A percentile compares a stretch with the other conserved stretches of the same genome.
These are phyloP conservation scores for Schizosaccharomyces lindneri DNA, from an alignment of 805 yeast genomes.

Conservation along the genomic window DNA sequence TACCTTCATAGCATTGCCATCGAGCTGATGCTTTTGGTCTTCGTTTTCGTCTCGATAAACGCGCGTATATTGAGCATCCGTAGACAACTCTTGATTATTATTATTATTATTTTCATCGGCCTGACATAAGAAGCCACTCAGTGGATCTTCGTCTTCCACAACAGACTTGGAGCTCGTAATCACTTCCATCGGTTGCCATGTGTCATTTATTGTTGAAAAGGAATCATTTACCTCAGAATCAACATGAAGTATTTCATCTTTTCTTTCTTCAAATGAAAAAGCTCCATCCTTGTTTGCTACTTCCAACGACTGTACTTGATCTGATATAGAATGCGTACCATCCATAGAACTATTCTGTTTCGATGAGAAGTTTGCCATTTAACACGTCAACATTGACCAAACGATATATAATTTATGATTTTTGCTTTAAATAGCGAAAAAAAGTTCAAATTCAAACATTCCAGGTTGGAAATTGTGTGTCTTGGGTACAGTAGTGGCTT, in stretches of 20 bases:
- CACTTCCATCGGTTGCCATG: background rate
- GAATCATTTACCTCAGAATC: background rate
- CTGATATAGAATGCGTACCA: background rate
- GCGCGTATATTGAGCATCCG: background rate
- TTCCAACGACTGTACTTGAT: background rate
- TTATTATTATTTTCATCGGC: no score
- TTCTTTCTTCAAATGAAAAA: background rate
- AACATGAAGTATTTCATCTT: background rate
- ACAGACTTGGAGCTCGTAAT: background rate
- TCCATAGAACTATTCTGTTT: background rate
- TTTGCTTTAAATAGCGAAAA: background rate
- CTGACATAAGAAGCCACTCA: no score
- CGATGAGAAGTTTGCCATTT: background rate
- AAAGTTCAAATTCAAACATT: background rate
- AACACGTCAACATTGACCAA: background rate
- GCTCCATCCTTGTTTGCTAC: no score
- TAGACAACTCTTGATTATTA: slow-evolving; percentile 13
- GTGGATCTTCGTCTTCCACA: no score
- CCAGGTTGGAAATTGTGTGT: no score
- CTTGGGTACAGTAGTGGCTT: no score
- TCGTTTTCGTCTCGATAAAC: background rate
- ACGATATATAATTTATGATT: background rate
- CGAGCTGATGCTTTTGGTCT: background rate
- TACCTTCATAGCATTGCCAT: slow-evolving; percentile 7
- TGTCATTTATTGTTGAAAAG: background rate